Percentiles rank a stretch among this genome's conserved stretches.
Conservation (phyloP, 306 rosid species). For the Ormosia emarginata region DNA sequence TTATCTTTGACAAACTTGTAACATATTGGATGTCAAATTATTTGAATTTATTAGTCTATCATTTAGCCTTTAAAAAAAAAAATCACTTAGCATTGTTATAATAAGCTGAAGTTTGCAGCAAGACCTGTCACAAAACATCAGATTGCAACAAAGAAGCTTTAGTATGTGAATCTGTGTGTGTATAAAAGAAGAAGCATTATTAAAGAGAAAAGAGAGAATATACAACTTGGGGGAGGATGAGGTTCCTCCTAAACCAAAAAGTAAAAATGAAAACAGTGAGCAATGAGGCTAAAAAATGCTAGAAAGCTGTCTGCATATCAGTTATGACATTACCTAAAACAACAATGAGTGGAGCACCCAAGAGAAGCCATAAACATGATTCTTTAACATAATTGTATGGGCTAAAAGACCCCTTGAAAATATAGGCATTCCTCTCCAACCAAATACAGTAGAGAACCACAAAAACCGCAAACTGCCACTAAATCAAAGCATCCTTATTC, state of each 20-base stretch:
- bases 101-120: slow-evolving; percentile 10
- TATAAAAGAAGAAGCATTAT: not conserved
- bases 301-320: not conserved
- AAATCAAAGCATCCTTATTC: not conserved
- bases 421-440: not conserved
- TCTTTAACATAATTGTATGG: not conserved
- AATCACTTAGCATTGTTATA: not conserved
- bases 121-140: slow-evolving; percentile 13
- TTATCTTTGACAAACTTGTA: slow-evolving; percentile 4
- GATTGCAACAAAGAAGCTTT: slow-evolving; percentile 1
- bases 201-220: not conserved
- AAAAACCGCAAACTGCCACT: slow-evolving; percentile 2
- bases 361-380: not conserved
- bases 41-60: not conserved
- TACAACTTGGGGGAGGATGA: not conserved
- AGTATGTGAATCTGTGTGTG: not conserved
- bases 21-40: not conserved
- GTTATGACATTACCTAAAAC: not conserved
- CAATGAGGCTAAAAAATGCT: not conserved
- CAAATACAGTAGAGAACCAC: not conserved
- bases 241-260: not conserved
- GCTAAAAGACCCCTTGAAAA: not conserved
- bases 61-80: slow-evolving; percentile 3
- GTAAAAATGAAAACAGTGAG: not conserved
- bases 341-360: not conserved